These are phyloP conservation scores for Dimargaris cristalligena DNA, from an alignment of 192 early-diverging fungal species.

Conservation along the genomic window DNA sequence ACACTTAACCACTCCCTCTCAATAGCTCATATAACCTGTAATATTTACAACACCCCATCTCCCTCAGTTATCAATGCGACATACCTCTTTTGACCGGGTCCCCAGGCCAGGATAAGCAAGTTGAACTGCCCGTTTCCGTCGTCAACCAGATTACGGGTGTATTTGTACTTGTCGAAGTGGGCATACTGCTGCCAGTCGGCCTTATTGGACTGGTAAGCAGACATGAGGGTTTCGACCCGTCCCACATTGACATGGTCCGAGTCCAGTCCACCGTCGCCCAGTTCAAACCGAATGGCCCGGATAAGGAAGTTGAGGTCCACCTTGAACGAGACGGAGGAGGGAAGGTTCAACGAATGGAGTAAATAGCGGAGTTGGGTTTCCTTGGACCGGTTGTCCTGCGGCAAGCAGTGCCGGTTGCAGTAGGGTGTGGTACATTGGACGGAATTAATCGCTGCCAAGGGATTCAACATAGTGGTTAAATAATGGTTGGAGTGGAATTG, in stretches of 20 bases:
- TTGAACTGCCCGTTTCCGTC: constrained; percentile 88
- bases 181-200: constrained; percentile 63
- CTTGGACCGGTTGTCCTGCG: background rate
- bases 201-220: constrained; percentile 40
- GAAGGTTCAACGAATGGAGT: constrained; percentile 7
- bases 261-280: constrained; percentile 39
- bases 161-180: constrained; percentile 49
- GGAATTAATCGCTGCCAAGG: constrained; percentile 6
- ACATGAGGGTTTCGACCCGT: constrained; percentile 46
- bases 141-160: constrained; percentile 80
- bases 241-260: constrained; percentile 34
- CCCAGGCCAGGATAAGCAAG: constrained; percentile 80
- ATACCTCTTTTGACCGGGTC: constrained; percentile 41
- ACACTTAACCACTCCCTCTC: background rate
- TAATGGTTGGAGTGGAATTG: too few species aligned
- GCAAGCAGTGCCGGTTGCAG: constrained; percentile 5
- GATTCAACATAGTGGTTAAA: constrained; percentile 10
- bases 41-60: background rate
- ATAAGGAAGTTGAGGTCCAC: constrained; percentile 26
- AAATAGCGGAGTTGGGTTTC: constrained; percentile 5
- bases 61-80: too few species aligned
- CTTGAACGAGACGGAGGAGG: constrained; percentile 14
- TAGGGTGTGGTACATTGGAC: constrained; percentile 9
- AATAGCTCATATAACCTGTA: background rate
- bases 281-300: constrained; percentile 27